phyloP scores from a whole-genome alignment of 352 stramenopile species.

The Detonula confervacea region DNA sequence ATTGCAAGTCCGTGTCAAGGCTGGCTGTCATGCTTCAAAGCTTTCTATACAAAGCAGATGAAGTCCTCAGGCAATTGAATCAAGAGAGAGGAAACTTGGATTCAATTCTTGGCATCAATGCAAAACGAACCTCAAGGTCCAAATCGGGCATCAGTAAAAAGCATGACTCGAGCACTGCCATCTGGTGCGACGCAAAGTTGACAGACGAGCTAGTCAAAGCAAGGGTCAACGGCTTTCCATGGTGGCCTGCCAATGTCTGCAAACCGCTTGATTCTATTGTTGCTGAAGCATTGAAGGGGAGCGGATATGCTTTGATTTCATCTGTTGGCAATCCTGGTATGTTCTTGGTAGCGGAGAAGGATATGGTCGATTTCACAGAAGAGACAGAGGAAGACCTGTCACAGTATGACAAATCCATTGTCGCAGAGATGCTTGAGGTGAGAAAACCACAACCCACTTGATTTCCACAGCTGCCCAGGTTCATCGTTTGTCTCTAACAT shows the following conservation, averaged over 20 bases:
- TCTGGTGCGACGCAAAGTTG: constrained; percentile 74
- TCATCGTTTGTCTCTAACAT: constrained; percentile 40
- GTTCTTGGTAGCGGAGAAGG: constrained; percentile 60
- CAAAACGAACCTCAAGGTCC: constrained; percentile 20
- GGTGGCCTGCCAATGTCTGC: constrained; percentile 80
- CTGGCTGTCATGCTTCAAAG: constrained; percentile 60
- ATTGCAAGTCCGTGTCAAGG: constrained; percentile 75
- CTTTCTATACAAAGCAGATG: constrained; percentile 62
- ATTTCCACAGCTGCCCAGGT: neutral
- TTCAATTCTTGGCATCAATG: constrained; percentile 32
- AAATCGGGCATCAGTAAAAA: constrained; percentile 51
- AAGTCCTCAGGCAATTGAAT: constrained; percentile 63
- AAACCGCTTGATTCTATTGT: constrained; percentile 59
- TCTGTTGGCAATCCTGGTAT: constrained; percentile 73
- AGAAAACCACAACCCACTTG: neutral
- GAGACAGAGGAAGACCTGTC: constrained; percentile 63
- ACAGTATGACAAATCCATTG: constrained; percentile 33
- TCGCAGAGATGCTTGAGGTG: constrained; percentile 51
- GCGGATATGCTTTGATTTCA: constrained; percentile 67
- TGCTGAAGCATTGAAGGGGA: constrained; percentile 44
- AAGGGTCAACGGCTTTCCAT: constrained; percentile 72
- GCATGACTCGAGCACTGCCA: constrained; percentile 56
- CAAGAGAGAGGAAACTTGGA: constrained; percentile 60
- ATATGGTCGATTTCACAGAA: constrained; percentile 66
- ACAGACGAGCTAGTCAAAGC: constrained; percentile 76